Evolutionary conservation across 495 filamentous ascomycete genomes (phyloP), one percentile per base, ranked within the genome.

Genomic region (Hyaloscypha bicolor): DNA sequence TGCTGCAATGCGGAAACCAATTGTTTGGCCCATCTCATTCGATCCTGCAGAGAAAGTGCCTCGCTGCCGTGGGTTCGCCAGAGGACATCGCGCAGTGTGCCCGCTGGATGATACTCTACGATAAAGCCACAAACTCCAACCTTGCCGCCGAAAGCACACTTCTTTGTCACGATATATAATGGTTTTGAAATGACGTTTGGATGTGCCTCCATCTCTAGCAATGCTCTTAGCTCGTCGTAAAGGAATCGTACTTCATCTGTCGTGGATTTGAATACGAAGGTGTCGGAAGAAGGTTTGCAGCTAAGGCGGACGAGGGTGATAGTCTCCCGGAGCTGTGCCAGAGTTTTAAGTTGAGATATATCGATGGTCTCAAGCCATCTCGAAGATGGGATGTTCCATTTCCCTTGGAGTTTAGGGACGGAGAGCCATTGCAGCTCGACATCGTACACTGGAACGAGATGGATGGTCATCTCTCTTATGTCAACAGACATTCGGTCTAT

Each of bases 201-300:
- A 58, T 79, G 77, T 2, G 69, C 60, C 0, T 29, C 22, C 11
- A 78, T 37, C 4, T 67, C 65, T 0, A 79, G 68, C 1, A 79
- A 68, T 48, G 73, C 74, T 60, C 77, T 77, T n/a, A 80, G 73
- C 64, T 80, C 78, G 60, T 79, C 73, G 69, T 80, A 80, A 55
- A 80, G 62, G 62, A 75, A 74, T 62, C 72, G 60, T 33, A 71
- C 68, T 30, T 76, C 75, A 16, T 72, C 56, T 30, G 52, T 30
- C 22, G 65, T 29, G 14, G 71, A 64, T 22, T 72, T 72, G 64
- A 72, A 68, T 22, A 72, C 70, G 55, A 72, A 45, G 6, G 35
- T 52, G 53, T 51, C 25, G 39, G 55, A 42, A 53, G 8, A 9
- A 16, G 42, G 42, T n/a, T n/a, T n/a, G n/a, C n/a, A n/a, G n/a